phyloP scores from a whole-genome alignment of 768 basidiomycete species.

The Phaeolepiota aurea region DNA sequence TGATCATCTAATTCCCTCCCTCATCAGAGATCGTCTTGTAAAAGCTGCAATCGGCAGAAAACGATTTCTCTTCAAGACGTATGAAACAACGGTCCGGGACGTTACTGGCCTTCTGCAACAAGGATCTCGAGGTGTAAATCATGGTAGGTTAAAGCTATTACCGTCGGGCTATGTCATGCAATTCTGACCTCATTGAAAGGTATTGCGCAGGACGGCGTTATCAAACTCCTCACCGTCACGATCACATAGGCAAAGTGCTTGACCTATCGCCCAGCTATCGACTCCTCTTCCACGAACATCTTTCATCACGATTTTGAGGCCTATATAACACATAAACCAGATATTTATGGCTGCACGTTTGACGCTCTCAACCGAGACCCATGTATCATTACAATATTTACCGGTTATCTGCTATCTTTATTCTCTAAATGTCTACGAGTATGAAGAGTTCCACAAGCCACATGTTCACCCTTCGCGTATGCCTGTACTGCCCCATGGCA shows the following conservation, averaged over 20 bases:
- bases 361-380: neutral
- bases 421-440: no score
- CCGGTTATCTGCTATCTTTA: neutral
- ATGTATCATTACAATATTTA: neutral
- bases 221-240: constrained; percentile 40
- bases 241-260: constrained; percentile 2
- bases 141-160: no score
- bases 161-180: no score
- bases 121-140: constrained; percentile 38
- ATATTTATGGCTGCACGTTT: neutral
- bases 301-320: neutral
- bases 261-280: neutral
- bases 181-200: no score
- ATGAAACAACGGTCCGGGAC: constrained; percentile 26
- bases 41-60: constrained; percentile 23
- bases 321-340: neutral
- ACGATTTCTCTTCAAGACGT: constrained; percentile 24
- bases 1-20: neutral
- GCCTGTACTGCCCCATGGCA: constrained; percentile 7
- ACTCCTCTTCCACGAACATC: neutral
- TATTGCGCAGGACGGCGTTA: constrained; percentile 40
- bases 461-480: neutral
- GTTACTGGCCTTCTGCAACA: constrained; percentile 32
- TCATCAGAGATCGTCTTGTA: constrained; percentile 24
- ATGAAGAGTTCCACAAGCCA: no score